These are phyloP conservation scores for Trichoderma atrobrunneum DNA, from an alignment of 2,329 filamentous ascomycete genomes.

Conservation along the genomic window DNA sequence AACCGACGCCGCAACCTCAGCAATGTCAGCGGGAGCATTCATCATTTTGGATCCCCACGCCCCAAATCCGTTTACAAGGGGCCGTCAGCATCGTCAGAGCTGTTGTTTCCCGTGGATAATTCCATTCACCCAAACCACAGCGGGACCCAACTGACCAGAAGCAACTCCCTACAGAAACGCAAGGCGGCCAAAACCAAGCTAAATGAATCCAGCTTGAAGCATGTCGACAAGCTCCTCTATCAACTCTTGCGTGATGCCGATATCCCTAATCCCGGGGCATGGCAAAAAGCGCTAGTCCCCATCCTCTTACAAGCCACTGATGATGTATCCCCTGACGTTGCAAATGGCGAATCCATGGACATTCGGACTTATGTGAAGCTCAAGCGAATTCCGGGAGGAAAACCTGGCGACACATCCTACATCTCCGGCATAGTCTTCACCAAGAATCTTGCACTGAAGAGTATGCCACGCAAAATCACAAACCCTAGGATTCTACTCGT, in stretches of 20 bases:
- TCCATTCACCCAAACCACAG: conserved; percentile 41
- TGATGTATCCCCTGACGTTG: conserved; percentile 90
- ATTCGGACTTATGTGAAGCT: conserved; percentile 96
- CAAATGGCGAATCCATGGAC: conserved; percentile 90
- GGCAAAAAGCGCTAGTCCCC: conserved; percentile 87
- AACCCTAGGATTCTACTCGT: conserved; percentile 88
- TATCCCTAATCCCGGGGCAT: conserved; percentile 70
- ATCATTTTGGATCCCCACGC: conserved; percentile 71
- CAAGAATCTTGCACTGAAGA: conserved; percentile 94
- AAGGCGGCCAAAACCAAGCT: conserved; percentile 76
- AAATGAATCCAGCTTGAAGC: conserved; percentile 81
- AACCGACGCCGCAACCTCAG: conserved; percentile 78
- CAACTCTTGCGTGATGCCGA: conserved; percentile 77
- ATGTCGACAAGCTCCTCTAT: conserved; percentile 79
- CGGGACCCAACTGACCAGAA: conserved; percentile 61
- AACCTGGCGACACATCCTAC: conserved; percentile 89
- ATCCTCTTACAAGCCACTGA: conserved; percentile 89
- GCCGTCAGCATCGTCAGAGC: conserved; percentile 51
- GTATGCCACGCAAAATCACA: conserved; percentile 83
- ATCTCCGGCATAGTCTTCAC: conserved; percentile 96
- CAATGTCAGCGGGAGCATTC: conserved; percentile 67
- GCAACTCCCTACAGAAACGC: conserved; percentile 75
- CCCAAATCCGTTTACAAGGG: conserved; percentile 58
- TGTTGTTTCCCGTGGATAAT: conserved; percentile 47
- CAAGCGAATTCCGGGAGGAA: conserved; percentile 91